Conservation (phyloP, 2,329 filamentous ascomycete species). For the Cadophora malorum region DNA sequence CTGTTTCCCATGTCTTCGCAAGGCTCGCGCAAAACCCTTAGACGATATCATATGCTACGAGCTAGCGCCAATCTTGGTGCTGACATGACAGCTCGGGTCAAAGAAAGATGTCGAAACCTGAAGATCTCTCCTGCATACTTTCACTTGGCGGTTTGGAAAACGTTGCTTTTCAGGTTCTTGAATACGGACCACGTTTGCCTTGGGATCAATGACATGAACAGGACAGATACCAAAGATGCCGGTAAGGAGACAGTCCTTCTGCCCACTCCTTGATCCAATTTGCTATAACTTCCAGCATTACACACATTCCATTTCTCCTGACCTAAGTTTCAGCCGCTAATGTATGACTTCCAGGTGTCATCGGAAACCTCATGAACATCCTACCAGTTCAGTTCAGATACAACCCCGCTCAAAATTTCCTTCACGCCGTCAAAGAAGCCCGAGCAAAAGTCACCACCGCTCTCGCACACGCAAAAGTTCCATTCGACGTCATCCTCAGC, state of each 20-base stretch:
- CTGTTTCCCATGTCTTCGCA: slow-evolving; percentile 42
- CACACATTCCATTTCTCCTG: background rate
- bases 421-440: slow-evolving; percentile 25
- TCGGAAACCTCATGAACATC: slow-evolving; percentile 31
- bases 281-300: background rate
- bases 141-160: slow-evolving; percentile 49
- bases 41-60: background rate
- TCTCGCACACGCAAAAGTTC: slow-evolving; percentile 52
- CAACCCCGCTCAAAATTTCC: slow-evolving; percentile 34
- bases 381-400: slow-evolving; percentile 31
- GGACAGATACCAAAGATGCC: slow-evolving; percentile 1
- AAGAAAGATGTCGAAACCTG: slow-evolving; percentile 24
- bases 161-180: slow-evolving; percentile 27
- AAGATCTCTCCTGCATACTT: slow-evolving; percentile 53
- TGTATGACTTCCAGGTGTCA: slow-evolving; percentile 3
- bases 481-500: slow-evolving; percentile 56
- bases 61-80: background rate
- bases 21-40: background rate
- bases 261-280: too few relatives aligned
- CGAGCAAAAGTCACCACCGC: slow-evolving; percentile 45
- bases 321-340: background rate
- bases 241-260: background rate
- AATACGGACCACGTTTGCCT: slow-evolving; percentile 44
- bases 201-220: slow-evolving; percentile 53
- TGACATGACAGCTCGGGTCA: slow-evolving; percentile 13